A percentile compares a stretch with the other conserved stretches of the same genome.
phyloP scores from a whole-genome alignment of 2,329 filamentous ascomycete genomes.

The Ustilaginoidea virens region DNA sequence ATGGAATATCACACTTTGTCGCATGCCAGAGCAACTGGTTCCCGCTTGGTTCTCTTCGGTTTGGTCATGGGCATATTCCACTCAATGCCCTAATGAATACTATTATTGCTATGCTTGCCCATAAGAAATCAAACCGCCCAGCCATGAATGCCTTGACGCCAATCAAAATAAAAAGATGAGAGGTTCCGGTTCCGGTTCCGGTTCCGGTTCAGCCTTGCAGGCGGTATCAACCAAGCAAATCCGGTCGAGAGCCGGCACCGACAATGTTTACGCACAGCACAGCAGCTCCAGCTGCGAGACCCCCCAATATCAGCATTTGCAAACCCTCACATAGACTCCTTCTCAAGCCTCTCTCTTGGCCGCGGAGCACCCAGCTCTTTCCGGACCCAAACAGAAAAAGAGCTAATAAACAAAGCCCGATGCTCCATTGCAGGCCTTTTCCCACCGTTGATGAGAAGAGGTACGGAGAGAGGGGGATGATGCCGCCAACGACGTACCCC shows the following conservation, averaged over 20 bases:
- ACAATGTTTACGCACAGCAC: conserved; percentile 15
- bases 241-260: conserved; percentile 4
- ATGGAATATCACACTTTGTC: too few species aligned
- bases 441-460: conserved; percentile 30
- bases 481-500: conserved; percentile 47
- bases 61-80: too few species aligned
- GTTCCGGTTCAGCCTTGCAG: too few species aligned
- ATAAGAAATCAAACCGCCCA: too few species aligned
- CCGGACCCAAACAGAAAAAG: conserved; percentile 41
- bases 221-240: too few species aligned
- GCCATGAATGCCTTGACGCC: too few species aligned
- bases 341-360: conserved; percentile 5
- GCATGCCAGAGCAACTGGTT: too few species aligned
- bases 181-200: too few species aligned
- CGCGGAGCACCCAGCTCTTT: conserved; percentile 29
- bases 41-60: too few species aligned
- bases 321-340: conserved; percentile 14
- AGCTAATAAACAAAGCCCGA: conserved; percentile 35
- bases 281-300: conserved; percentile 16
- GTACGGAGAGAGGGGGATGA: conserved; percentile 47
- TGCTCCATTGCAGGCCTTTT: conserved; percentile 34
- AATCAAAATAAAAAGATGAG: too few species aligned
- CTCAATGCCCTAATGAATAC: too few species aligned
- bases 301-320: conserved; percentile 20
- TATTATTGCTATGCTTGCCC: too few species aligned